Base-by-base conservation (phyloP, 2,329 filamentous ascomycete genomes). In the Fusarium nodosum region DNA sequence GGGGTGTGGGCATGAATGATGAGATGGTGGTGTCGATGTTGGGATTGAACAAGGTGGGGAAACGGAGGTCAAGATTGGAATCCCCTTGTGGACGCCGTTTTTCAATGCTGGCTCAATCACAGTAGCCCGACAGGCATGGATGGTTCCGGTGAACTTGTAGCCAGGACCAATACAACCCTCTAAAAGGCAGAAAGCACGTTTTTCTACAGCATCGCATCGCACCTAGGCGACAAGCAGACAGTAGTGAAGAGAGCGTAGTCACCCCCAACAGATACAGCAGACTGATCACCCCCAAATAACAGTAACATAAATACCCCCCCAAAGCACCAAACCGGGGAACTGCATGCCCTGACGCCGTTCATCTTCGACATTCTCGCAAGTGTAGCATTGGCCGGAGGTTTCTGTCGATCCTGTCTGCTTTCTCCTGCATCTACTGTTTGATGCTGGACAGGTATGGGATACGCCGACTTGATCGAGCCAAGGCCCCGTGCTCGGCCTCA, bases 21-120 rank as follows among this genome's bases (percentile, higher is more conserved):
- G 71, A 65, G 62, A 72, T 71, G 71, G 71, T 75, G 73, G 73
- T 75, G 73, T 75, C 72, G 73, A 75, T 73, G 69, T 69, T 72
- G 66, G 59, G 68, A 70, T 68, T 60, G 67, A 71, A 55, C 67
- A 61, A 59, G 52, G 73, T 74, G 73, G 73, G 60, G 72, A 71
- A 71, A 64, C 61, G 72, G 62, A 74, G 72, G 55, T 70, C 53
- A 55, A 71, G 67, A 71, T 70, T 67, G 44, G 51, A 57, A 61
- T 71, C 67, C 67, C 68, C 57, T 70, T 63, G 56, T 65, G 64
- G 59, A 63, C 64, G 54, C 55, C 68, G 68, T 60, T 65, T 65
- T 72, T 65, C 60, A 66, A 68, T 68, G 60, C 67, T 71, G 41
- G 63, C 45, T 66, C 60, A 45, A 39, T 12, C n/a, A 39, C 2